phyloP scores from a whole-genome alignment of 2,329 filamentous ascomycete genomes.

The Trichoderma breve region DNA sequence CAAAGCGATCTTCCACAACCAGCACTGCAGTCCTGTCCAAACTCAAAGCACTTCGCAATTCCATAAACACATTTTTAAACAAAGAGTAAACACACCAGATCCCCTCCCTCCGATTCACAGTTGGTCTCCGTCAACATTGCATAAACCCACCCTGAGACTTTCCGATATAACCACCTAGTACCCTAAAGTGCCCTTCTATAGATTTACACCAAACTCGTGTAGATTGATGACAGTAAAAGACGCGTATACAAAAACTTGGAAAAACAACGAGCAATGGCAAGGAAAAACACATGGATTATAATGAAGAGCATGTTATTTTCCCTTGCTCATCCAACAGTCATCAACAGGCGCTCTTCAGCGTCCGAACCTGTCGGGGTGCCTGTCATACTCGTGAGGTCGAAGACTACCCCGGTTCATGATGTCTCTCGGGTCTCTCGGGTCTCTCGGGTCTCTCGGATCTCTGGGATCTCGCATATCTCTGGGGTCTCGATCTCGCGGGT shows the following conservation, averaged over 20 bases:
- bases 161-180: not conserved
- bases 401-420: constrained; percentile 44
- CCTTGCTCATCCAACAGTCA: not conserved
- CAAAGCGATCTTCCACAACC: not conserved
- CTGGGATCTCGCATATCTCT: constrained; percentile 36
- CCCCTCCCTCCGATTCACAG: not conserved
- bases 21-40: not conserved
- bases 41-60: not conserved
- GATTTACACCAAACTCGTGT: not conserved
- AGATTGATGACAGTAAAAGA: not conserved
- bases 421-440: constrained; percentile 41
- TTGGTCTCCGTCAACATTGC: not conserved
- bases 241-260: not conserved
- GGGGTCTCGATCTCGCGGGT: constrained; percentile 33
- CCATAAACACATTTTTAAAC: not conserved
- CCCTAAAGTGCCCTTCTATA: not conserved
- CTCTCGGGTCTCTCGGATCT: constrained; percentile 36
- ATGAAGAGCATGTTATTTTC: not conserved
- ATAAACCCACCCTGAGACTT: not conserved
- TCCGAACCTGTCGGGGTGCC: constrained; percentile 44
- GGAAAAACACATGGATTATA: not conserved
- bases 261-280: not conserved
- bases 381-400: constrained; percentile 47
- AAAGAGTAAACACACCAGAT: not conserved
- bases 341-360: constrained; percentile 32